Base-by-base conservation (phyloP, 371 early-diverging fungal genomes). In the Mucor racemosus region DNA sequence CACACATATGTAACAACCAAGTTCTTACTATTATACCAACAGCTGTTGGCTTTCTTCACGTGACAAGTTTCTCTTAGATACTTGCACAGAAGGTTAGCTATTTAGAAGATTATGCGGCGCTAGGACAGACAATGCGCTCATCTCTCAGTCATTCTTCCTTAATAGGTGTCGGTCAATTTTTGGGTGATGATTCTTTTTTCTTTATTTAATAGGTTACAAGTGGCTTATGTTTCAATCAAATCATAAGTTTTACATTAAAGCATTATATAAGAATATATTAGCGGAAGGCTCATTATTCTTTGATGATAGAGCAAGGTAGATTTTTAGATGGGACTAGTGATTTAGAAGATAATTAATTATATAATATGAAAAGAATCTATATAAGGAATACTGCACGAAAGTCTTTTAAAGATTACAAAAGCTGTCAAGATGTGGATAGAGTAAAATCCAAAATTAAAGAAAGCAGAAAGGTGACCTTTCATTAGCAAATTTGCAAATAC, bases 221-320 rank as follows among this genome's bases (percentile, higher is more conserved):
- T 68, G 68, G 60, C 69, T 60, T 64, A 42, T 65, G 61, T 65
- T 68, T 64, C 58, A 59, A 34, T 41, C 67, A n/a, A 54, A 64
- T 9, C 79, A 78, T 50, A 35, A 58, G 31, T 4, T 42, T 21
- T 80, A 84, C 64, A 71, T 76, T 1, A 66, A 65, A n/a, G 58
- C 71, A 33, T 46, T 84, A 7, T 84, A 84, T 61, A 79, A 76
- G 50, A 69, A 57, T 4, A 60, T 80, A 34, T 48, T 84, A 13
- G 42, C 62, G 4, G 81, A 80, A 62, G 75, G 74, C 1, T 61
- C 66, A 1, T 10, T 58, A 7, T 80, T 84, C 48, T 80, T 84
- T 68, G 84, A 84, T 46, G 79, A 79, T 50, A 67, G 84, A 41
- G 64, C 84, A 41, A 75, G 84, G 83, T 80, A 67, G 48, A 11